Base-by-base conservation (phyloP, 176 grass and related monocot species). In the Cocos nucifera region DNA sequence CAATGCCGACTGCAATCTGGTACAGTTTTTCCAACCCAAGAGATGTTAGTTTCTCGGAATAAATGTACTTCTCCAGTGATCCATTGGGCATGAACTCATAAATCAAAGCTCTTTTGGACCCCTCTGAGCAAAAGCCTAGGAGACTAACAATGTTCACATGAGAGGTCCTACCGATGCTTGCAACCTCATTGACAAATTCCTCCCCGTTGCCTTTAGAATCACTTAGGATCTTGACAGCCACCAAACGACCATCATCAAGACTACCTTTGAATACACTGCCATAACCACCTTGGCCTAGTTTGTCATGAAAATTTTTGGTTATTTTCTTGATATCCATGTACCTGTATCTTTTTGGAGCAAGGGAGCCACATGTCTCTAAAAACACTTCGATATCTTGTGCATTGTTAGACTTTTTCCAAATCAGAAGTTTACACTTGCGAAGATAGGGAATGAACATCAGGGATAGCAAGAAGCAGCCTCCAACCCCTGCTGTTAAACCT, bases 51-150 rank as follows among this genome's bases (percentile, higher is more conserved):
- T 75, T 63, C 12, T 85, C 64, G 27, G 28, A 67, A 51, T 80
- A 77, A 69, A 89, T 82, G 17, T 90, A 86, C 53, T 83, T 86
- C 0, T 80, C 87, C 5, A 86, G 4, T 1, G 82, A 90, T 25
- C 87, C 82, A 77, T 74, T 86, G 10, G 60, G 16, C 75, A 90
- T 86, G 39, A 76, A 90, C 22, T 90, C 82, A 2, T 86, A 86
- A 58, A 90, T 48, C 35, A 90, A 71, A 57, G 87, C 87, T 29
- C 65, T 20, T 26, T n/a, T 51, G 62, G 15, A 22, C 15, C 22
- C 62, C 7, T 65, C 49, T 12, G 4, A 22, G 48, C 62, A 51
- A 24, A 26, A 65, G 5, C 62, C 62, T 7, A 65, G 62, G 1
- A 65, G 62, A 20, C 48, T 27, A 2, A 65, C 62, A 10, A 65